phyloP scores from a whole-genome alignment of 2,329 filamentous ascomycete species.

The Verticillium tricorpus region DNA sequence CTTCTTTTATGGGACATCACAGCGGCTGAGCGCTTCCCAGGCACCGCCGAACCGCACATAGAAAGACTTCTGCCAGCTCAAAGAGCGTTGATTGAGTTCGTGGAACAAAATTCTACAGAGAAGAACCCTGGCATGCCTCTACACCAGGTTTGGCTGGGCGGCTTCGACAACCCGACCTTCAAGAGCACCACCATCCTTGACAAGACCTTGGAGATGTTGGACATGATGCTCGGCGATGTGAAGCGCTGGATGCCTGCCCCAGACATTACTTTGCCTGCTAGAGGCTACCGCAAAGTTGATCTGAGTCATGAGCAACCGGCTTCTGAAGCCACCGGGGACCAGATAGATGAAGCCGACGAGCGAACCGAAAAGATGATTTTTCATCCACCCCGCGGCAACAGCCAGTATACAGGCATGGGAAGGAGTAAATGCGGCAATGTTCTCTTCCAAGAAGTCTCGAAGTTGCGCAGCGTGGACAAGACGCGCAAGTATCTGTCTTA shows the following conservation, averaged over 20 bases:
- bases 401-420: conserved; percentile 14
- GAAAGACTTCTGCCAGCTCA: conserved; percentile 42
- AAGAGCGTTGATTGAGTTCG: conserved; percentile 32
- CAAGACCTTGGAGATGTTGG: conserved; percentile 33
- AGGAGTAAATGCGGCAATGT: conserved; percentile 32
- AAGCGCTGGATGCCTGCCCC: conserved; percentile 30
- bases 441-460: conserved; percentile 34
- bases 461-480: conserved; percentile 13
- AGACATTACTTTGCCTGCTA: conserved; percentile 17
- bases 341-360: conserved; percentile 16
- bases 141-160: conserved; percentile 40
- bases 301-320: conserved; percentile 16
- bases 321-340: conserved; percentile 4
- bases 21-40: conserved; percentile 11
- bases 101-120: conserved; percentile 22
- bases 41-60: background rate
- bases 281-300: conserved; percentile 34
- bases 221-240: conserved; percentile 24
- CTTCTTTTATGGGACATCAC: conserved; percentile 51
- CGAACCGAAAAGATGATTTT: conserved; percentile 34
- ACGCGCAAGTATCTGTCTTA: conserved; percentile 26
- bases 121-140: conserved; percentile 30
- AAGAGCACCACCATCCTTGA: conserved; percentile 32
- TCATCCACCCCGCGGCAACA: conserved; percentile 35
- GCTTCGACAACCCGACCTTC: conserved; percentile 18